Base-by-base conservation (phyloP, 805 yeast genomes). In the Yarrowia sp. region DNA sequence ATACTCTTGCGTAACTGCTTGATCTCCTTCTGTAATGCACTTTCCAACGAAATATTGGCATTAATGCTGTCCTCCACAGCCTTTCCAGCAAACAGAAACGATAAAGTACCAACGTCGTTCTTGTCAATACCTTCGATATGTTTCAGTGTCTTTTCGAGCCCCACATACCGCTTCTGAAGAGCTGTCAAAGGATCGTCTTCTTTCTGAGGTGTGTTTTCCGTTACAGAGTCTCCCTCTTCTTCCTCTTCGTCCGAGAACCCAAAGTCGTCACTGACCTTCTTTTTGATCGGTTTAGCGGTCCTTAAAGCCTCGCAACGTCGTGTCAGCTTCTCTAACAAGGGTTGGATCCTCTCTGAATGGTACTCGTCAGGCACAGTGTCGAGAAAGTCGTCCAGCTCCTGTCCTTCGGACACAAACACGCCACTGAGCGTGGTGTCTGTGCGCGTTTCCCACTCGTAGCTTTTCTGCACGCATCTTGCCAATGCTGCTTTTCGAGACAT, bases 361-460 rank as follows among this genome's bases (percentile, higher is more conserved):
- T 61, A 46, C 24, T 36, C 36, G 46, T 47, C 55, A 2, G 66
- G 46, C 4, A 38, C 66, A 9, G 66, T 61, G 36, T 47, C 38
- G 36, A 61, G 55, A 38, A 61, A 61, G 9, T 19, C 19, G 44
- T 44, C 55, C n/a, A 61, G 66, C 12, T 47, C 66, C 17, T 19
- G 55, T 2, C 55, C 66, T 10, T 47, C 66, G 3, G 53, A 46
- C 36, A 15, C 42, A 46, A 61, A 39, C 14, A 47, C 66, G 40
- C 46, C 66, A 14, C 66, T 61, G 9, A 61, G 17, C 8, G 66
- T 47, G 12, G 66, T 61, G 38, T 61, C 66, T 14, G 66, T 61
- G 20, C 66, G 66, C 38, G 46, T 61, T 47, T 46, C 42, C 66
- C 66, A 61, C 30, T 61, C 66, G 30, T 34, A 46, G 66, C 46